Percentiles rank a stretch among this genome's conserved stretches.
These are phyloP conservation scores for Xylaria sp. DNA, from an alignment of 2,329 filamentous ascomycete species.

Conservation along the genomic window DNA sequence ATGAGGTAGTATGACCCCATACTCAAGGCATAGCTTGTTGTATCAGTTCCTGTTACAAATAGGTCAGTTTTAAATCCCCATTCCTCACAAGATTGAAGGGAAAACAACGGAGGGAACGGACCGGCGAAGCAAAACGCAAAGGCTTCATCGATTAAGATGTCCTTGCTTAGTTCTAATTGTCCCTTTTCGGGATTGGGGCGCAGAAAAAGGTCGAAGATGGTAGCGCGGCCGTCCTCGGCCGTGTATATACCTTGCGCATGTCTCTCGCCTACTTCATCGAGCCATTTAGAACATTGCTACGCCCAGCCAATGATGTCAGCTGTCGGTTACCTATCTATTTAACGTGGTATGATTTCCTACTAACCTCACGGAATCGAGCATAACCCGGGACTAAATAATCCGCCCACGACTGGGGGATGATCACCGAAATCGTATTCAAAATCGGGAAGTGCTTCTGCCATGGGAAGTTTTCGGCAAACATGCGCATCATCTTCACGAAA, in stretches of 20 bases:
- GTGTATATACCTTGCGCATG: constrained; percentile 28
- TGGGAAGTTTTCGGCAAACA: constrained; percentile 36
- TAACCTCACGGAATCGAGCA: constrained; percentile 28
- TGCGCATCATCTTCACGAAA: constrained; percentile 30
- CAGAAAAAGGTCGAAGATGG: constrained; percentile 34
- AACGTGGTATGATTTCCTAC: not conserved
- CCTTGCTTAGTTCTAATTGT: constrained; percentile 19
- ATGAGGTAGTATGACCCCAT: constrained; percentile 34
- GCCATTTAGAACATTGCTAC: constrained; percentile 32
- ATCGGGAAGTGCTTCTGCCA: constrained; percentile 35
- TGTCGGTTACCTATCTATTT: not conserved
- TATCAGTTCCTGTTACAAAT: constrained; percentile 26
- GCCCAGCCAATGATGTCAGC: not conserved
- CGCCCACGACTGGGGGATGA: constrained; percentile 24
- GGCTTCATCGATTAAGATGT: constrained; percentile 29
- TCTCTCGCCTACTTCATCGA: constrained; percentile 23
- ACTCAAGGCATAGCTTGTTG: constrained; percentile 30
- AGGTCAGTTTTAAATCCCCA: not conserved
- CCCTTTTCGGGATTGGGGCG: constrained; percentile 27
- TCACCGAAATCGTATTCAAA: constrained; percentile 18
- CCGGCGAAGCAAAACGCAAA: constrained; percentile 35
- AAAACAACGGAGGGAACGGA: not conserved
- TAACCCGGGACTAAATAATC: constrained; percentile 33
- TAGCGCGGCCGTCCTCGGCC: constrained; percentile 24
- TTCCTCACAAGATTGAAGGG: not conserved